These are phyloP conservation scores for Handroanthus guayacan DNA, from an alignment of 257 asterid genomes.

Conservation along the genomic window DNA sequence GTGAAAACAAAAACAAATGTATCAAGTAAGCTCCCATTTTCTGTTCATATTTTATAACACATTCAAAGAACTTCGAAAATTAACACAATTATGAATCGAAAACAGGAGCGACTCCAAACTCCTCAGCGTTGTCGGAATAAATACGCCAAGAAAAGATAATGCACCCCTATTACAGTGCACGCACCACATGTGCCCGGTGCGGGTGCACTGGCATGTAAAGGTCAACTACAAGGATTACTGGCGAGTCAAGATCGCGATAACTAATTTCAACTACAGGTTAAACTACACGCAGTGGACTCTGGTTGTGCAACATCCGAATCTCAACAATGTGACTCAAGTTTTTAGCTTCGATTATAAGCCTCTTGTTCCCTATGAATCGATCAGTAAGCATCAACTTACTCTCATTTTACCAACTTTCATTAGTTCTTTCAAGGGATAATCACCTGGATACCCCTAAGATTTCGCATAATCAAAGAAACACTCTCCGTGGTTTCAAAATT, in stretches of 20 bases:
- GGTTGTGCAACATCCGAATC: constrained; percentile 92
- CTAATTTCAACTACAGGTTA: constrained; percentile 80
- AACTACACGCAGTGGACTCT: constrained; percentile 89
- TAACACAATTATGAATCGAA: neutral
- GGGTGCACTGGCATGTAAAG: constrained; percentile 96
- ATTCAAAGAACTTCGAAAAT: neutral
- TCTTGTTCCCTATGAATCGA: constrained; percentile 69
- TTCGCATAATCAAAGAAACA: neutral
- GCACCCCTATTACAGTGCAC: constrained; percentile 81
- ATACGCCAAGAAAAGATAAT: constrained; percentile 80
- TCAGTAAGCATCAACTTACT: constrained; percentile 65
- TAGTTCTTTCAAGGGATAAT: no score
- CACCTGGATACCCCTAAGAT: no score
- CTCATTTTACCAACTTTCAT: no score
- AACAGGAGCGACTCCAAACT: constrained; percentile 82
- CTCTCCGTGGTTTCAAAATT: no score
- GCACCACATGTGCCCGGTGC: constrained; percentile 90
- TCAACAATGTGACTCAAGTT: constrained; percentile 87
- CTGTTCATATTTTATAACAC: neutral
- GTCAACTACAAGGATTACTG: constrained; percentile 81
- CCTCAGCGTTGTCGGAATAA: constrained; percentile 68
- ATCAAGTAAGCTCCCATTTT: constrained; percentile 51
- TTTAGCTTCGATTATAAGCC: constrained; percentile 96
- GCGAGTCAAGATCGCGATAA: constrained; percentile 79
- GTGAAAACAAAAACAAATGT: constrained; percentile 68